Evolutionary conservation across 306 rosid genomes (phyloP).

Genomic region (Ammopiptanthus mongolicus): DNA sequence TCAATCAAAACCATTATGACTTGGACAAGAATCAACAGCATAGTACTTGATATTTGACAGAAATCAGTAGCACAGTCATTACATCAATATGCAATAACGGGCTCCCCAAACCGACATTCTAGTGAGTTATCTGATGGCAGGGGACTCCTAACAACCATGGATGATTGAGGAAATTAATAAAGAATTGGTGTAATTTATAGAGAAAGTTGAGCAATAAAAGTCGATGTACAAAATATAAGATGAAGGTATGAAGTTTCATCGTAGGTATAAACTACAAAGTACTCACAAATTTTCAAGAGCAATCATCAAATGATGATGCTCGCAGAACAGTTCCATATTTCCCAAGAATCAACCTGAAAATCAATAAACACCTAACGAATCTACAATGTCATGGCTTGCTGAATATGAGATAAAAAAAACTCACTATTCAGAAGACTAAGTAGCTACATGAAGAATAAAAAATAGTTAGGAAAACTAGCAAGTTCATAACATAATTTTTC

Average conservation of each 20-base stretch:
- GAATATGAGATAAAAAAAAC: neutral
- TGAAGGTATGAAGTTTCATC: neutral
- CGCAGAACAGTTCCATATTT: no score
- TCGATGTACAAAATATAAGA: neutral
- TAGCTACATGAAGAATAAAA: neutral
- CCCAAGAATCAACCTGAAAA: slow-evolving; percentile 14
- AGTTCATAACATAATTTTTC: neutral
- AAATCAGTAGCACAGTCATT: neutral
- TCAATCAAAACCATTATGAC: neutral
- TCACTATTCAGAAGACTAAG: neutral
- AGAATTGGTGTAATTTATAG: neutral
- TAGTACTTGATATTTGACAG: neutral
- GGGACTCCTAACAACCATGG: neutral
- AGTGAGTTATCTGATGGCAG: slow-evolving; percentile 39
- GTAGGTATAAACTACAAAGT: neutral
- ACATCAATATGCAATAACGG: slow-evolving; percentile 64
- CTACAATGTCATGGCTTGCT: neutral
- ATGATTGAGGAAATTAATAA: neutral
- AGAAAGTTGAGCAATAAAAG: neutral
- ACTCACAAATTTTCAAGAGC: slow-evolving; percentile 59
- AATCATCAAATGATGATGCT: slow-evolving; percentile 23
- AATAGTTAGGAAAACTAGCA: neutral
- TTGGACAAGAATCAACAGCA: neutral
- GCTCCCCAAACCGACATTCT: slow-evolving; percentile 76
- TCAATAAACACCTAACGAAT: neutral